phyloP scores from a whole-genome alignment of 495 filamentous ascomycete genomes.

The Talaromyces stipitatus region DNA sequence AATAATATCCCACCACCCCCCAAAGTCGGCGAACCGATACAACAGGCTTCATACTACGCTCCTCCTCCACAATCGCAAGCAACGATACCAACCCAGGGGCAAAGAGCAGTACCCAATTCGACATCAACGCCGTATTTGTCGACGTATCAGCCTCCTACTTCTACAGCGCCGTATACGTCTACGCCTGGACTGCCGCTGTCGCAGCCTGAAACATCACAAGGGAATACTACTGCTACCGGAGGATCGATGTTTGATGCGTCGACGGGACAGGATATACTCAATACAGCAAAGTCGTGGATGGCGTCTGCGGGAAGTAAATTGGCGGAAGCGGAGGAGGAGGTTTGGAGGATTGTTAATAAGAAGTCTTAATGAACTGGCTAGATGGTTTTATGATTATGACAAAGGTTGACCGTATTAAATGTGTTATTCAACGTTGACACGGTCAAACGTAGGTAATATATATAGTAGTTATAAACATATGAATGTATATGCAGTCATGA shows the following conservation, averaged over 20 bases:
- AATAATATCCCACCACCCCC: conserved; percentile 57
- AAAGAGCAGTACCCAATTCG: conserved; percentile 23
- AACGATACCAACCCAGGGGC: neutral
- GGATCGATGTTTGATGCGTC: conserved; percentile 7
- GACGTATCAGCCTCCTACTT: conserved; percentile 44
- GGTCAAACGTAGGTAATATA: neutral
- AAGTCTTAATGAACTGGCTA: conserved; percentile 8
- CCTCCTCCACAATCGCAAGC: conserved; percentile 18
- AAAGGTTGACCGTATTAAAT: neutral
- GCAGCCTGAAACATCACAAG: neutral
- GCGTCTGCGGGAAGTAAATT: conserved; percentile 54
- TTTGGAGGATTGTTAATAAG: conserved; percentile 64
- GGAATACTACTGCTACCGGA: neutral
- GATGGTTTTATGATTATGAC: neutral
- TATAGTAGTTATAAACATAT: neutral
- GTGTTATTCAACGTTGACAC: neutral
- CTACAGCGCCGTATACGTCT: conserved; percentile 7
- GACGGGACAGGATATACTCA: conserved; percentile 40
- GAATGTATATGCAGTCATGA: neutral
- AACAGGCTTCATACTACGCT: conserved; percentile 20
- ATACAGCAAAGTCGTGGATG: conserved; percentile 52
- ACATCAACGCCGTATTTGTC: conserved; percentile 38
- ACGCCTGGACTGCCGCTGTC: neutral
- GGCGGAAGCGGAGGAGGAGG: conserved; percentile 55
- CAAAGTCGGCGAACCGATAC: conserved; percentile 37